Conservation (phyloP, 495 filamentous ascomycete genomes). For the Parathielavia appendiculata region DNA sequence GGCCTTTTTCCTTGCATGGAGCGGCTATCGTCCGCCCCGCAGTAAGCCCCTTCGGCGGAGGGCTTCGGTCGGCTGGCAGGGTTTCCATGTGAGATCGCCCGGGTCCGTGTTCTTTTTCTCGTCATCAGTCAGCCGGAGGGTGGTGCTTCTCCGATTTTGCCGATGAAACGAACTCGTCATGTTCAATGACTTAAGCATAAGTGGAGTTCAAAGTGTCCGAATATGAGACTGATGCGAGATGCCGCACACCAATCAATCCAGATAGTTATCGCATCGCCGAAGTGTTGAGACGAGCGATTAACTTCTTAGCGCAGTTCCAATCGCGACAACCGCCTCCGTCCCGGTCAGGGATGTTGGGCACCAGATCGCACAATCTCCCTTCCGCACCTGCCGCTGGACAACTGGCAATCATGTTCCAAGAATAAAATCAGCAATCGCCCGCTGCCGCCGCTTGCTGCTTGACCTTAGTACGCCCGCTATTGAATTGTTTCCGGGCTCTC, state of each 20-base stretch:
- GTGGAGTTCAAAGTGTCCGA: too few relatives aligned
- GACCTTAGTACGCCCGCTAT: conserved; percentile 3
- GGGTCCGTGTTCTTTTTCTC: too few relatives aligned
- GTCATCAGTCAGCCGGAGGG: too few relatives aligned
- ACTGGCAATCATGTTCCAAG: conserved; percentile 15
- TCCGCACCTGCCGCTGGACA: neutral
- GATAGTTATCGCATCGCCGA: neutral
- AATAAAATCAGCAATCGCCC: conserved; percentile 15
- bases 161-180: too few relatives aligned
- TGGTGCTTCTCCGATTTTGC: too few relatives aligned
- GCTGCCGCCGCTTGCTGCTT: neutral
- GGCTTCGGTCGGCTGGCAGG: too few relatives aligned
- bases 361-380: conserved; percentile 5
- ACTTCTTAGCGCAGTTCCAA: conserved; percentile 17
- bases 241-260: neutral
- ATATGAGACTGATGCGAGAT: neutral
- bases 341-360: conserved; percentile 1
- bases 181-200: too few relatives aligned
- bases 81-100: too few relatives aligned
- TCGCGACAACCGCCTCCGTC: conserved; percentile 17
- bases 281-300: neutral
- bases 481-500: neutral
- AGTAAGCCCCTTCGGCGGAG: too few relatives aligned
- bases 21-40: too few relatives aligned
- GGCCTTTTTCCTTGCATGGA: too few relatives aligned